Evolutionary conservation across 2,329 filamentous ascomycete species (phyloP), one percentile per base, ranked within the genome.

Genomic region (Harringtonia lauricola): DNA sequence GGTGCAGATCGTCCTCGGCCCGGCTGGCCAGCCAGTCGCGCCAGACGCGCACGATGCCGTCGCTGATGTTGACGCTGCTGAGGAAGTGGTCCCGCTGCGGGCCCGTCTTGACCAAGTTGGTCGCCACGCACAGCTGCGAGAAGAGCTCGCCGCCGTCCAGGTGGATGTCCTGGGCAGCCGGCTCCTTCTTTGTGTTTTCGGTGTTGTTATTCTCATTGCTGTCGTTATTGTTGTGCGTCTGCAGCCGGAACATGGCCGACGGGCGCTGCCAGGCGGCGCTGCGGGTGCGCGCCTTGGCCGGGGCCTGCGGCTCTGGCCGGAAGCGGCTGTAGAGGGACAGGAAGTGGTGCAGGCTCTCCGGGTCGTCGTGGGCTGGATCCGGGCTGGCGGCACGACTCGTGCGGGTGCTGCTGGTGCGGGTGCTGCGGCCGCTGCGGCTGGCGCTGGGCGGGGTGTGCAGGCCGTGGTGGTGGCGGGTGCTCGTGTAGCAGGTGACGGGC

Each of bases 121-220:
- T 75, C 21, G 76, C 67, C 6, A 77, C 73, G 56, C 81, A 83
- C 12, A 92, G 69, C 60, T 92, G 85, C 1, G 81, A 79, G 57
- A 90, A 89, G 17, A 79, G 64, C 60, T 88, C 84, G 48, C 77
- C 72, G 2, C 72, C 72, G 50, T 89, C 85, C 2, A 92, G 65
- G 37, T 68, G 67, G 35, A 90, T 57, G 9, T 72, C 73, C 46
- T 83, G 74, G 14, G 65, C 71, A 2, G 81, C 73, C 8, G 42
- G 44, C 33, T 22, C 17, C 3, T n/a, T 8, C 26, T 24, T 28
- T 36, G 21, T 8, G 34, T 38, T 13, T 14, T 21, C 22, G 30
- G 15, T 14, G 48, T n/a, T 39, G 47, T 31, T 12, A 7, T 19
- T 19, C 30, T 43, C n/a, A 35, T 21, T 41, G 35, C n/a, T 43